Evolutionary conservation across 2,329 filamentous ascomycete genomes (phyloP).

Genomic region (Chaetomium sp.): DNA sequence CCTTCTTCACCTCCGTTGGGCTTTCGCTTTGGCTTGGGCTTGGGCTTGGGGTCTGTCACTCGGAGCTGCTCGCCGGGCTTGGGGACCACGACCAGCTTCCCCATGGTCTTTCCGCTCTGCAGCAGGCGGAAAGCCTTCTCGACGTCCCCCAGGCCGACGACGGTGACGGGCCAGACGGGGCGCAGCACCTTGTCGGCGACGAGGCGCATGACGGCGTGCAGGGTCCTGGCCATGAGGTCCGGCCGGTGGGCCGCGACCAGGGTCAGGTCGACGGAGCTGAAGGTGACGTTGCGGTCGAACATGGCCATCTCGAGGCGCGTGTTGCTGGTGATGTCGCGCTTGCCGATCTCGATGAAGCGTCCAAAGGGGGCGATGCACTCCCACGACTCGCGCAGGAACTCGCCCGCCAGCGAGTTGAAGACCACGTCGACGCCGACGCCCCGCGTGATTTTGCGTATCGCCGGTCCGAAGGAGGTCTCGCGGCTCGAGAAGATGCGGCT

Average conservation of each 20-base stretch:
- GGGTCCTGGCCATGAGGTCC: not conserved
- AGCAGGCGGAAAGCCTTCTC: conserved; percentile 35
- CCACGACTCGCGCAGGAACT: conserved; percentile 36
- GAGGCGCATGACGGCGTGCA: conserved; percentile 5
- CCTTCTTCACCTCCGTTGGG: no score
- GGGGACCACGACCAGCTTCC: no score
- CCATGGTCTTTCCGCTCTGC: conserved; percentile 28
- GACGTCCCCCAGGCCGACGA: conserved; percentile 23
- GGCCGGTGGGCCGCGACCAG: not conserved
- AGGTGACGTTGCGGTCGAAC: conserved; percentile 7
- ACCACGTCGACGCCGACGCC: conserved; percentile 3
- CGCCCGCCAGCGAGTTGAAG: not conserved
- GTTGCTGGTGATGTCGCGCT: conserved; percentile 9
- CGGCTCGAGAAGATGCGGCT: conserved; percentile 10
- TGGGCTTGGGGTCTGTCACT: no score
- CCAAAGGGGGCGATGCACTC: conserved; percentile 28
- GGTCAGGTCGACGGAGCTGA: conserved; percentile 7
- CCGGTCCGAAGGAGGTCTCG: conserved; percentile 1
- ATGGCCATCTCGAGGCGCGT: conserved; percentile 9
- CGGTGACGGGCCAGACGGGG: conserved; percentile 26
- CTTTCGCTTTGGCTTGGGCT: no score
- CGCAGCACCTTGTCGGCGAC: conserved; percentile 10
- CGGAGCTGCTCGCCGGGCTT: no score
- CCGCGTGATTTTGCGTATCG: not conserved
- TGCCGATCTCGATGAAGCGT: conserved; percentile 16